Percentiles rank a stretch among this genome's conserved stretches.
These are phyloP conservation scores for Sporothrix inflata DNA, from an alignment of 2,329 filamentous ascomycete genomes.

Conservation along the genomic window DNA sequence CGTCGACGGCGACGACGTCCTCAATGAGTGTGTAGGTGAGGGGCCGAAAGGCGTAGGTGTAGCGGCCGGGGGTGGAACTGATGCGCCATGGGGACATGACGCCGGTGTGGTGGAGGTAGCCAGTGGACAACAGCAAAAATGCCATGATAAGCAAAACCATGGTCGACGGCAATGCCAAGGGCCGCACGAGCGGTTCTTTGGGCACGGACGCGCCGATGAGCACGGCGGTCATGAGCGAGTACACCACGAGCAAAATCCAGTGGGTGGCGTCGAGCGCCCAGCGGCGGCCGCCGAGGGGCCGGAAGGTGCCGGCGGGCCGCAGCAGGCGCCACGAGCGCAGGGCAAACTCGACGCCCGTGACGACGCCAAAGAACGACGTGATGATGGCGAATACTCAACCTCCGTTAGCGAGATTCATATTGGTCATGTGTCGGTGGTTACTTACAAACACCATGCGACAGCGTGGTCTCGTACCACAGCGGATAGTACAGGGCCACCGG, in stretches of 20 bases:
- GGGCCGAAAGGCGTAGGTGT: background rate
- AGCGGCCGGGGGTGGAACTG: background rate
- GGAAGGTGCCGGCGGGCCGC: slow-evolving; percentile 53
- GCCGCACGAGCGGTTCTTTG: background rate
- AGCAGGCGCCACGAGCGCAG: slow-evolving; percentile 54
- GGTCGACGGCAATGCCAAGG: background rate
- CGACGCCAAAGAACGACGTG: slow-evolving; percentile 58
- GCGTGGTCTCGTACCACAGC: slow-evolving; percentile 45
- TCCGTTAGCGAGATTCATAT: slow-evolving; percentile 34
- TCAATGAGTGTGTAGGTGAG: background rate
- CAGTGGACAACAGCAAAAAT: background rate
- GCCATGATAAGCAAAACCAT: slow-evolving; percentile 7
- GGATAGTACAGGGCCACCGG: slow-evolving; percentile 59
- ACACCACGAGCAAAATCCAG: slow-evolving; percentile 51
- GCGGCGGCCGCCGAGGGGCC: slow-evolving; percentile 55
- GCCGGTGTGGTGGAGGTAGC: background rate
- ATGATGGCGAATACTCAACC: slow-evolving; percentile 55
- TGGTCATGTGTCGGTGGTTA: background rate
- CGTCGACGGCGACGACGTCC: background rate
- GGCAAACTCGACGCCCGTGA: slow-evolving; percentile 58
- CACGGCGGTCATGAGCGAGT: slow-evolving; percentile 53
- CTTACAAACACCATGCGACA: slow-evolving; percentile 35
- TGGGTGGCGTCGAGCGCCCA: slow-evolving; percentile 52
- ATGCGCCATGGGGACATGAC: background rate
- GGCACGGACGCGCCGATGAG: slow-evolving; percentile 54